phyloP scores from a whole-genome alignment of 331 rosid genomes.

The Erythrophleum ivorense region DNA sequence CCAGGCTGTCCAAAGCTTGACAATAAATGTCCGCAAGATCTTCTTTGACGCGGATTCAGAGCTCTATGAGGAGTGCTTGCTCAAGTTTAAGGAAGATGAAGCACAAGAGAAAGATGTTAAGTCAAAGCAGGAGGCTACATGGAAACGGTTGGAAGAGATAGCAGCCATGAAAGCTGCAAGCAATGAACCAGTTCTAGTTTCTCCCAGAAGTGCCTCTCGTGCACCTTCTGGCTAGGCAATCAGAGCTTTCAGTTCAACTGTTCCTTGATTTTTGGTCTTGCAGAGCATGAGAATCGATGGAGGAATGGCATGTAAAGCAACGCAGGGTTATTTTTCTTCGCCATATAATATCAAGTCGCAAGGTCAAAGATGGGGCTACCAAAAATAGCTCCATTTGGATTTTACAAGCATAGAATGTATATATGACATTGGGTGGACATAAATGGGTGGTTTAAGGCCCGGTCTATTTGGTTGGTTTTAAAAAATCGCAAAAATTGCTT shows the following conservation, averaged over 20 bases:
- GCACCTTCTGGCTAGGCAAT: constrained; percentile 56
- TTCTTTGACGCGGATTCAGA: constrained; percentile 75
- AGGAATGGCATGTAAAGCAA: constrained; percentile 36
- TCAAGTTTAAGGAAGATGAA: constrained; percentile 75
- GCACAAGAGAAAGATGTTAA: constrained; percentile 57
- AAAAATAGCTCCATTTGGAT: constrained; percentile 47
- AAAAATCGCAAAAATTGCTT: constrained; percentile 38
- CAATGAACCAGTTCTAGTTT: constrained; percentile 75
- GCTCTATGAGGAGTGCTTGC: constrained; percentile 81
- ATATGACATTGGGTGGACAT: constrained; percentile 66
- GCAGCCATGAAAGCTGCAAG: constrained; percentile 75
- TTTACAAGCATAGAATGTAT: constrained; percentile 55
- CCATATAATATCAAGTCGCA: constrained; percentile 37
- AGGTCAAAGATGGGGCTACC: constrained; percentile 40
- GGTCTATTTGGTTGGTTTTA: constrained; percentile 41
- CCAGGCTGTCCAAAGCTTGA: constrained; percentile 92
- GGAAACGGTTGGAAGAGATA: constrained; percentile 92
- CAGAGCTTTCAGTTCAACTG: constrained; percentile 40
- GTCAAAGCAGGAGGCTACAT: constrained; percentile 62
- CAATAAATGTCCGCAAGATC: constrained; percentile 83
- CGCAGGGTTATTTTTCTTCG: constrained; percentile 41
- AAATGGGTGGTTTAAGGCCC: constrained; percentile 46
- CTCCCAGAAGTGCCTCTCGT: constrained; percentile 59
- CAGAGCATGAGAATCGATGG: constrained; percentile 38
- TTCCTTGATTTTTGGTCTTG: constrained; percentile 45